Conservation (phyloP, 331 rosid genomes). For the Telfairia occidentalis region DNA sequence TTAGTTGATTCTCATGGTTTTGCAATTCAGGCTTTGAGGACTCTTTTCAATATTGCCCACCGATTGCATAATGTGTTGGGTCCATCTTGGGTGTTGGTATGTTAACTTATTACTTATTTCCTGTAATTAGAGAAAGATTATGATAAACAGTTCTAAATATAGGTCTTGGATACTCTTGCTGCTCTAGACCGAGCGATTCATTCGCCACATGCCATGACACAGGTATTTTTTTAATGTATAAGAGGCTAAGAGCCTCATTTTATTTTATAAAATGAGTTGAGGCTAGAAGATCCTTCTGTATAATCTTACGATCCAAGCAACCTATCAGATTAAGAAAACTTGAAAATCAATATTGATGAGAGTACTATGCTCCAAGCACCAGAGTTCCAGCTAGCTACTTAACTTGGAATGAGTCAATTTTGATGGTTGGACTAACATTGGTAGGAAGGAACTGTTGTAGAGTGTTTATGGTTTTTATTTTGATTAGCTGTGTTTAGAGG, state of each 20-base stretch:
- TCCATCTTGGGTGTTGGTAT: slow-evolving; percentile 95
- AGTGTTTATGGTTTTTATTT: too few relatives aligned
- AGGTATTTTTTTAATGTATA: slow-evolving; percentile 37
- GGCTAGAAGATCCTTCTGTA: too few relatives aligned
- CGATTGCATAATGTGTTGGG: slow-evolving; percentile 92
- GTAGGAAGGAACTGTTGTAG: too few relatives aligned
- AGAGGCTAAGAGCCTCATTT: not conserved
- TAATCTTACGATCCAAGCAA: too few relatives aligned
- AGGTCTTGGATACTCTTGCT: slow-evolving; percentile 95
- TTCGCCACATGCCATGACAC: slow-evolving; percentile 95
- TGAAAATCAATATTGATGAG: too few relatives aligned
- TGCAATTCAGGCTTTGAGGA: slow-evolving; percentile 75
- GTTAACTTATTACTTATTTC: slow-evolving; percentile 20
- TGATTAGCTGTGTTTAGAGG: too few relatives aligned
- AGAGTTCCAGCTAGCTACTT: too few relatives aligned
- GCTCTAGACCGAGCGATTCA: slow-evolving; percentile 94
- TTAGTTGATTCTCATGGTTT: slow-evolving; percentile 14
- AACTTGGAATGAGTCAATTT: too few relatives aligned
- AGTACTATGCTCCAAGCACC: too few relatives aligned
- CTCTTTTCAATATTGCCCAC: slow-evolving; percentile 94
- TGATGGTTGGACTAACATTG: too few relatives aligned
- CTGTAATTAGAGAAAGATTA: slow-evolving; percentile 4
- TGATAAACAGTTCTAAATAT: slow-evolving; percentile 14
- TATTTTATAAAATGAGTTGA: not conserved
- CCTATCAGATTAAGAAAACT: too few relatives aligned